A percentile compares a stretch with the other conserved stretches of the same genome.
Evolutionary conservation across 345 rosid genomes (phyloP).

Genomic region (Eucalyptus dawsonii): DNA sequence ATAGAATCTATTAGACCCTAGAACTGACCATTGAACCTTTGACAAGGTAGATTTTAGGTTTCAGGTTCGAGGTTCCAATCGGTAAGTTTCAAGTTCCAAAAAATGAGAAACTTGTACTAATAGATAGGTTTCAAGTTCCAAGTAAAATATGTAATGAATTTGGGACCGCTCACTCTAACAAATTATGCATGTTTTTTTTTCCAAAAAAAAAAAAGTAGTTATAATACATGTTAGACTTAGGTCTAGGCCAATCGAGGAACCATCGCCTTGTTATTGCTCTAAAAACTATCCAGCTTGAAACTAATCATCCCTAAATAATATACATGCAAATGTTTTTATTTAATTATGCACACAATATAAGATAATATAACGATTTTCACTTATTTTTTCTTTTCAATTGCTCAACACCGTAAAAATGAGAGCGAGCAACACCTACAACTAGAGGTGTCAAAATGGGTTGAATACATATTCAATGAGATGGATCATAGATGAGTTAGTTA

Average conservation of each 20-base stretch:
- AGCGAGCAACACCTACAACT: neutral
- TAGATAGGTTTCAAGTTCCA: accelerated
- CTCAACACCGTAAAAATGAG: neutral
- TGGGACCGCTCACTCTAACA: too few relatives aligned
- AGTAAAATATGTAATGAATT: too few relatives aligned
- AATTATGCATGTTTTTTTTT: too few relatives aligned
- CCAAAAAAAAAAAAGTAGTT: too few relatives aligned
- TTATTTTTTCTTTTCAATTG: neutral
- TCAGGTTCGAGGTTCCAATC: accelerated
- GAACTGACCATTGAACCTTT: accelerated
- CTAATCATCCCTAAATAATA: neutral
- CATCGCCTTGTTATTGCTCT: neutral
- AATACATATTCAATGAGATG: too few relatives aligned
- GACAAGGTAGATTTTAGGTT: too few relatives aligned
- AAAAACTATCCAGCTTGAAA: neutral
- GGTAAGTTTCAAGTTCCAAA: too few relatives aligned
- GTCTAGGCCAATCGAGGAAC: neutral
- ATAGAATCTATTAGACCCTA: too few relatives aligned
- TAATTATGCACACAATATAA: neutral
- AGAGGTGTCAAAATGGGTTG: too few relatives aligned
- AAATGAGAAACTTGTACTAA: too few relatives aligned
- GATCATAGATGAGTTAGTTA: too few relatives aligned
- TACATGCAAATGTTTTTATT: neutral
- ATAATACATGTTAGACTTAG: too few relatives aligned
- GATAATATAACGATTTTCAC: neutral